Evolutionary conservation across 164 flowering plant genomes (phyloP).

Genomic region (Houttuynia cordata): DNA sequence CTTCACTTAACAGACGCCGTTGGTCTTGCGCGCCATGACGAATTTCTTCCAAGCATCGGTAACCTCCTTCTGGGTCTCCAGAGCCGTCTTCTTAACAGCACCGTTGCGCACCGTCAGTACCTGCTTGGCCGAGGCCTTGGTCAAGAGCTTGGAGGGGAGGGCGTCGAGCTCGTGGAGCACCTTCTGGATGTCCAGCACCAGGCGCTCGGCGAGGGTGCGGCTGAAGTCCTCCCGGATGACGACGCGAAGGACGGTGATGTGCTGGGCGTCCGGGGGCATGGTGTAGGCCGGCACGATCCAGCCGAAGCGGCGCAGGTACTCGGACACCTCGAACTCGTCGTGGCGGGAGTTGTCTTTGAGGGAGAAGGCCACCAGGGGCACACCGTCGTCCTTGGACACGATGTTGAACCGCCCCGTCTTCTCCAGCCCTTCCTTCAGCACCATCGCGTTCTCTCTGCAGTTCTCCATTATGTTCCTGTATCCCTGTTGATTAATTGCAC

Average conservation of each 20-base stretch:
- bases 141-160: constrained; percentile 8
- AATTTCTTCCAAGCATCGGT: constrained; percentile 26
- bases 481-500: constrained; percentile 23
- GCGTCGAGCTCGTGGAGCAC: constrained; percentile 35
- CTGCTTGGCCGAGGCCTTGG: constrained; percentile 3
- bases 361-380: constrained; percentile 51
- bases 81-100: constrained; percentile 16
- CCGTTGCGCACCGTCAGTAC: constrained; percentile 1
- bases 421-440: constrained; percentile 30
- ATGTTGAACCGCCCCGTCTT: constrained; percentile 43
- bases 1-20: constrained; percentile 25
- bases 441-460: constrained; percentile 43
- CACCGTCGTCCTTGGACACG: constrained; percentile 50
- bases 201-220: constrained; percentile 44
- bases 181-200: constrained; percentile 27
- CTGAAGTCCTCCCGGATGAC: constrained; percentile 65
- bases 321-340: constrained; percentile 45
- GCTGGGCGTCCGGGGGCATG: constrained; percentile 26
- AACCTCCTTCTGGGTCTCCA: constrained; percentile 17
- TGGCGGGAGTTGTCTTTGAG: constrained; percentile 40
- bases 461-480: constrained; percentile 43
- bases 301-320: constrained; percentile 37
- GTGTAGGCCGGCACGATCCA: constrained; percentile 60
- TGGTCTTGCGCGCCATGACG: constrained; percentile 20
- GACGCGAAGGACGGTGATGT: constrained; percentile 21